Evolutionary conservation across 768 basidiomycete genomes (phyloP), one percentile per base, ranked within the genome.

Genomic region (Hemileccinum impolitum): DNA sequence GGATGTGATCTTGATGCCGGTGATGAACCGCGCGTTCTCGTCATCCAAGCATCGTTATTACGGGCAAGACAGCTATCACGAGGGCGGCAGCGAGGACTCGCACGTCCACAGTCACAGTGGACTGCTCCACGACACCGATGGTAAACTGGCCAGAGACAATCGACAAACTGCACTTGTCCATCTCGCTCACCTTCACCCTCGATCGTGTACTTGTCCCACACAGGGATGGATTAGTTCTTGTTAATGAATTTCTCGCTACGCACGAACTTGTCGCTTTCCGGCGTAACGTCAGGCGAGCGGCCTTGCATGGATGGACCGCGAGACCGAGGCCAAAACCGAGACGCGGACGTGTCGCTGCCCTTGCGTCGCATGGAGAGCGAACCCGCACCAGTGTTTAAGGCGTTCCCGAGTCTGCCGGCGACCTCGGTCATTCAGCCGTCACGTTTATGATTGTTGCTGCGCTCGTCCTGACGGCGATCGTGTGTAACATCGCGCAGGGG

Each of bases 141-240:
- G 17, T 6, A 39, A 30, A 17, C 19, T 21, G 3, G 11, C 9
- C 41, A 4, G 45, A 45, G 17, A 9, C 19, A 9, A 44, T 3
- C 8, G 39, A 31, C 9, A 25, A 26, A 28, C 53, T 45, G 10
- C 60, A 53, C 0, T 42, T 51, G 36, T 48, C 59, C 3, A 3
- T 54, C n/a, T 61, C 59, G 6, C 43, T 52, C 13, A 46, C 59
- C 21, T 6, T 46, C 59, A 5, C 55, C 34, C 17, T 61, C 59
- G 3, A 47, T 58, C 9, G 42, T 23, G 26, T 56, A 53, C 43
- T 51, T 51, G 25, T 51, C 60, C 21, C 26, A 25, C 10, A 37
- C 48, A 8, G 59, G 59, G 10, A 61, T 61, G 59, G 60, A 61
- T 7, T 59, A 58, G 23, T 61, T 61, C 34, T 31, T 61, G 17